Percentiles rank a stretch among this genome's conserved stretches.
Evolutionary conservation across 208 protist genomes (phyloP).

Genomic region (Leishmania turanica): DNA sequence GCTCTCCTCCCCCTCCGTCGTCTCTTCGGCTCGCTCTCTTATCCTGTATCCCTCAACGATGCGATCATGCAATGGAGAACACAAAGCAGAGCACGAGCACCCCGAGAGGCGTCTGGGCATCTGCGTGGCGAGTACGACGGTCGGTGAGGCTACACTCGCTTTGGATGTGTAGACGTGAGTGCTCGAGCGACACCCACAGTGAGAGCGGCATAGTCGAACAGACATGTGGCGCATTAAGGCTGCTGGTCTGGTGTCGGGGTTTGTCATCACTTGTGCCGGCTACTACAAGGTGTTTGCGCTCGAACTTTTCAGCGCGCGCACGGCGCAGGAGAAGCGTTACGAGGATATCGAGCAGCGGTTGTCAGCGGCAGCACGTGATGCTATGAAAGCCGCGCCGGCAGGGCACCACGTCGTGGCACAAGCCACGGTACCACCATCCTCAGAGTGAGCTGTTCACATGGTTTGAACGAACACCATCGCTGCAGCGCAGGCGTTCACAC

Average conservation of each 20-base stretch:
- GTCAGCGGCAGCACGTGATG: slow-evolving; percentile 16
- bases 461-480: not conserved
- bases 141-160: not conserved
- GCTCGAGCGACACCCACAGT: not conserved
- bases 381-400: slow-evolving; percentile 17
- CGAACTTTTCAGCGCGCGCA: slow-evolving; percentile 45
- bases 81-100: not conserved
- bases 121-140: not conserved
- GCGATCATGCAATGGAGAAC: not conserved
- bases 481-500: not conserved
- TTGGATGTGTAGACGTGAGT: not conserved
- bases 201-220: too few species aligned
- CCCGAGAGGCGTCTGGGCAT: not conserved
- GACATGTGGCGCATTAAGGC: slow-evolving; percentile 54
- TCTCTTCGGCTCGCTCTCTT: not conserved
- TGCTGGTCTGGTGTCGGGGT: slow-evolving; percentile 50
- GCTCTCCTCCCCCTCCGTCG: not conserved
- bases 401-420: slow-evolving; percentile 3
- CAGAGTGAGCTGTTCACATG: not conserved
- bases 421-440: not conserved
- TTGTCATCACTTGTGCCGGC: slow-evolving; percentile 31
- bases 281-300: slow-evolving; percentile 69
- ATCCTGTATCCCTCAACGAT: too few species aligned
- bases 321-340: slow-evolving; percentile 34
- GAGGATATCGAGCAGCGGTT: slow-evolving; percentile 40